A percentile compares a stretch with the other conserved stretches of the same genome.
These are phyloP conservation scores for Coemansia sp. DNA, from an alignment of 192 early-diverging fungal species.

Conservation along the genomic window DNA sequence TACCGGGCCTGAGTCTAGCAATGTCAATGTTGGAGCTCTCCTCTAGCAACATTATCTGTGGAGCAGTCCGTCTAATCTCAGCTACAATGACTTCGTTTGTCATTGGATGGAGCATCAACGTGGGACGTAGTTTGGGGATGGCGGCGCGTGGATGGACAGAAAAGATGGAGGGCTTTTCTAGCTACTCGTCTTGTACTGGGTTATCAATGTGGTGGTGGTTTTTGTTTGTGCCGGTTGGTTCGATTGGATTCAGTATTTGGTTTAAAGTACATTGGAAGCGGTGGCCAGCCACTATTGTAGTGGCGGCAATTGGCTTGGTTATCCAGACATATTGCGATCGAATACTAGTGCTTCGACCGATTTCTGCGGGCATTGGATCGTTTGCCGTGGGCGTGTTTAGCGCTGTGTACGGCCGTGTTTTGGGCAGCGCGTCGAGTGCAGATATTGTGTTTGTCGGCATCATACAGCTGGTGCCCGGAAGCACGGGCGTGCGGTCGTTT, in stretches of 20 bases:
- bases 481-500: constrained; percentile 63
- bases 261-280: constrained; percentile 60
- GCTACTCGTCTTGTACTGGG: constrained; percentile 17
- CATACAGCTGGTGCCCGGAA: constrained; percentile 78
- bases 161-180: constrained; percentile 10
- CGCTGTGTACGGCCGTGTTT: constrained; percentile 72
- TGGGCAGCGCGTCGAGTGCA: constrained; percentile 61
- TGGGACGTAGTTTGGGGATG: constrained; percentile 60
- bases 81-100: constrained; percentile 77
- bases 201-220: constrained; percentile 56
- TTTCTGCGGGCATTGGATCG: constrained; percentile 64
- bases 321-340: constrained; percentile 61
- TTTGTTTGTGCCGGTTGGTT: constrained; percentile 57
- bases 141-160: constrained; percentile 52
- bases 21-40: constrained; percentile 79
- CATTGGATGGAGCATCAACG: constrained; percentile 67
- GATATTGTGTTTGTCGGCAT: constrained; percentile 75
- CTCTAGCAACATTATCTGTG: constrained; percentile 81
- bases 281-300: constrained; percentile 68
- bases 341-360: constrained; percentile 55
- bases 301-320: constrained; percentile 66
- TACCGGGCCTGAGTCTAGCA: constrained; percentile 75
- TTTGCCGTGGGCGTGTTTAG: constrained; percentile 75
- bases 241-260: constrained; percentile 57
- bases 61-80: constrained; percentile 74